phyloP scores from a whole-genome alignment of 2,329 filamentous ascomycete genomes.

The Lachnellula subtilissima region DNA sequence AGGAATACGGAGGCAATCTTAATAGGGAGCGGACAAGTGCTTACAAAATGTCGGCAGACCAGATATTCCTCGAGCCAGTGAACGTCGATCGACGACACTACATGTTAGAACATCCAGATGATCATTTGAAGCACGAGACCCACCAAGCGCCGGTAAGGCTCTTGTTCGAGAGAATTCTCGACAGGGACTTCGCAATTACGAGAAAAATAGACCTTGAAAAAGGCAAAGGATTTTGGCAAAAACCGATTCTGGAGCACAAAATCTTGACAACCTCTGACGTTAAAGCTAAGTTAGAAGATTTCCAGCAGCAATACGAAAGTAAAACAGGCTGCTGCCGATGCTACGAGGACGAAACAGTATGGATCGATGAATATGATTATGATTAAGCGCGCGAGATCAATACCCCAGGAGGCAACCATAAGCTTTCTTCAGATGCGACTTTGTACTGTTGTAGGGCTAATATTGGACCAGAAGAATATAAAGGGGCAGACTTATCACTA shows the following conservation, averaged over 20 bases:
- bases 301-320: not conserved
- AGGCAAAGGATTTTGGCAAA: not conserved
- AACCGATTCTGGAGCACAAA: not conserved
- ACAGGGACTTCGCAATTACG: too few relatives aligned
- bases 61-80: not conserved
- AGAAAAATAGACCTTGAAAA: too few relatives aligned
- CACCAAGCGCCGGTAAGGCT: too few relatives aligned
- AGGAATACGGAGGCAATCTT: not conserved
- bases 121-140: not conserved
- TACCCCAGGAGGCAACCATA: too few relatives aligned
- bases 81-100: not conserved
- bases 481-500: too few relatives aligned
- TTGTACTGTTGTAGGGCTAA: too few relatives aligned
- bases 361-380: not conserved
- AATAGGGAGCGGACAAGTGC: not conserved
- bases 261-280: not conserved
- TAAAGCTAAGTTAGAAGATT: not conserved
- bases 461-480: too few relatives aligned
- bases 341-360: not conserved
- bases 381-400: too few relatives aligned
- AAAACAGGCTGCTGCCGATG: not conserved
- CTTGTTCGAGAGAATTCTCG: too few relatives aligned
- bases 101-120: not conserved
- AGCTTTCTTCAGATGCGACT: too few relatives aligned
- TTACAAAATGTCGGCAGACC: too few relatives aligned